Evolutionary conservation across 305 asterid species (phyloP).

Genomic region (Fraxinus dipetala): DNA sequence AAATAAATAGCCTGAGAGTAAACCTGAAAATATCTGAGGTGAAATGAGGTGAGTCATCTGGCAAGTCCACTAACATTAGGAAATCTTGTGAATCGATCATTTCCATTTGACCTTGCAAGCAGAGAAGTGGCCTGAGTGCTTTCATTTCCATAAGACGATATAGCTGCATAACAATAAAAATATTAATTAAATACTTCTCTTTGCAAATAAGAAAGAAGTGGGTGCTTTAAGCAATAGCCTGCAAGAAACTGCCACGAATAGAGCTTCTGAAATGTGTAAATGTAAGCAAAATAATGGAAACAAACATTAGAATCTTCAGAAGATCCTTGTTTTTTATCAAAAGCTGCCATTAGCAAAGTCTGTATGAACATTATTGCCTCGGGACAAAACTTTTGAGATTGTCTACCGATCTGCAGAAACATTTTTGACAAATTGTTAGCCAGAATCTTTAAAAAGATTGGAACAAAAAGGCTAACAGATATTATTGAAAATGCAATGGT

Average conservation of each 20-base stretch:
- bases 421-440: constrained; percentile 13
- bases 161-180: constrained; percentile 45
- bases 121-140: constrained; percentile 56
- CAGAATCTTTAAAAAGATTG: not conserved
- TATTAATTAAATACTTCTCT: constrained; percentile 12
- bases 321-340: constrained; percentile 39
- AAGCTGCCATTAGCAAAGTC: constrained; percentile 65
- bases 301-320: constrained; percentile 64
- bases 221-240: not conserved
- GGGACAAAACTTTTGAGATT: constrained; percentile 70
- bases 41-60: constrained; percentile 74
- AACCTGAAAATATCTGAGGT: constrained; percentile 70
- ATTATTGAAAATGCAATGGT: not conserved
- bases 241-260: not conserved
- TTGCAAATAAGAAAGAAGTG: not conserved
- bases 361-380: constrained; percentile 76
- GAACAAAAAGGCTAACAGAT: not conserved
- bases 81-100: constrained; percentile 57
- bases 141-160: constrained; percentile 74
- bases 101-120: constrained; percentile 42
- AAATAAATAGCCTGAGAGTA: not conserved
- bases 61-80: constrained; percentile 57
- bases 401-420: constrained; percentile 52
- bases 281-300: constrained; percentile 8
- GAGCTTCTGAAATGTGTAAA: constrained; percentile 8